phyloP scores from a whole-genome alignment of 192 early-diverging fungal genomes.

The Linnemannia exigua region DNA sequence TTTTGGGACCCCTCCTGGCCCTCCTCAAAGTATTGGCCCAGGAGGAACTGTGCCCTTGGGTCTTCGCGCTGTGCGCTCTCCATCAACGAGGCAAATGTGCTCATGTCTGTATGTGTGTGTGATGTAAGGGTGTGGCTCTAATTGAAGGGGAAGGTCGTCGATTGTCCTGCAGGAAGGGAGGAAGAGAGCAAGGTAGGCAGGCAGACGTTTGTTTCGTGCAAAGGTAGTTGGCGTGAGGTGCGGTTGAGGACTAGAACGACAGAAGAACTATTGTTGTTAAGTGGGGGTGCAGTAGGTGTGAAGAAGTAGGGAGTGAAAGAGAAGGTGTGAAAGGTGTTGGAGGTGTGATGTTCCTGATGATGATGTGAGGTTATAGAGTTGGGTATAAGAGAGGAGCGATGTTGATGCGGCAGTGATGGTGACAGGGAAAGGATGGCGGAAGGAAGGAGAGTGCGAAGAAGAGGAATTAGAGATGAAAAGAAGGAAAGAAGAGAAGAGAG shows the following conservation, averaged over 20 bases:
- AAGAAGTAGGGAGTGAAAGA: neutral
- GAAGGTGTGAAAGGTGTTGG: neutral
- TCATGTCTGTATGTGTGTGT: conserved; percentile 24
- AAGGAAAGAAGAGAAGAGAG: neutral
- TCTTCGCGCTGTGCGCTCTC: conserved; percentile 65
- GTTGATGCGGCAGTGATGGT: no score
- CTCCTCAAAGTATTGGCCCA: conserved; percentile 90
- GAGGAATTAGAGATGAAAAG: neutral
- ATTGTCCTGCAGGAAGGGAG: conserved; percentile 10
- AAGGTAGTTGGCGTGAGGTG: no score
- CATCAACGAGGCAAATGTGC: conserved; percentile 33
- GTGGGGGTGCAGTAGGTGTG: neutral
- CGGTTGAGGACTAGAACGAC: neutral
- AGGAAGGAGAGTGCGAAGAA: neutral
- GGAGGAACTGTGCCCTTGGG: conserved; percentile 71
- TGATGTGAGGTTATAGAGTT: neutral
- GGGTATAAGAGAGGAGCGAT: neutral
- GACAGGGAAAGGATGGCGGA: neutral
- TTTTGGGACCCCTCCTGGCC: conserved; percentile 71
- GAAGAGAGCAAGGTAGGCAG: neutral
- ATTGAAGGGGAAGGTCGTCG: neutral
- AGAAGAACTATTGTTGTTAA: neutral
- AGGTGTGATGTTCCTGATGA: neutral
- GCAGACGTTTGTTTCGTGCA: no score
- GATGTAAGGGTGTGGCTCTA: neutral